Conservation (phyloP, 208 protist species). For the Trypanosomatidae sp. region DNA sequence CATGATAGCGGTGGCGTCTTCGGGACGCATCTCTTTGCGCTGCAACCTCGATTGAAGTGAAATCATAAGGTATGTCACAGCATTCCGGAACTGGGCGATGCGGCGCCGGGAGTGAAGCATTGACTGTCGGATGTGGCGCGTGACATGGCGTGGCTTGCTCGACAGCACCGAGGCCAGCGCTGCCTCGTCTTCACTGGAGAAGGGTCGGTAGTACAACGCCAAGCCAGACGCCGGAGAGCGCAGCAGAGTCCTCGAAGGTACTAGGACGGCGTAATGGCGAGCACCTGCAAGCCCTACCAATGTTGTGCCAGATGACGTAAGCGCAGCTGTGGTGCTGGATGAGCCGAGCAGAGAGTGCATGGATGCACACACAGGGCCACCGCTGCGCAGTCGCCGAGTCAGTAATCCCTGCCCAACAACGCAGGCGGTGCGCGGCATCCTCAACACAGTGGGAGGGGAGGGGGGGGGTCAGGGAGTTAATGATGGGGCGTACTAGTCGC, state of each 20-base stretch:
- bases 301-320: not conserved
- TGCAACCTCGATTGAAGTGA: conserved; percentile 83
- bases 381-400: not conserved
- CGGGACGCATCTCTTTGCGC: conserved; percentile 62
- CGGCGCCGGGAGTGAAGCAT: conserved; percentile 76
- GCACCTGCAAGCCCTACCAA: not conserved
- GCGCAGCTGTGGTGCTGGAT: not conserved
- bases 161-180: conserved; percentile 70
- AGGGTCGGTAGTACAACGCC: conserved; percentile 58
- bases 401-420: not conserved
- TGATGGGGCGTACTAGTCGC: not conserved
- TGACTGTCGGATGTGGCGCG: conserved; percentile 81
- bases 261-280: conserved; percentile 7
- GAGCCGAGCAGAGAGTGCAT: not conserved
- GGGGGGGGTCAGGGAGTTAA: not conserved
- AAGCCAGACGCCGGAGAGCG: not conserved
- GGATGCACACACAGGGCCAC: not conserved
- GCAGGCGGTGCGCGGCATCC: not conserved
- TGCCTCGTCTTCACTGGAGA: conserved; percentile 82
- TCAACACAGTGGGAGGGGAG: not conserved
- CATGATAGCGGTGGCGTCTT: conserved; percentile 70
- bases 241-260: not conserved
- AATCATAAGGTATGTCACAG: conserved; percentile 92
- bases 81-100: conserved; percentile 87
- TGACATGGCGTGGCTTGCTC: conserved; percentile 81